Evolutionary conservation across 1,284 basidiomycete species (phyloP), one percentile per base, ranked within the genome.

Genomic region (Ganoderma lucidum): DNA sequence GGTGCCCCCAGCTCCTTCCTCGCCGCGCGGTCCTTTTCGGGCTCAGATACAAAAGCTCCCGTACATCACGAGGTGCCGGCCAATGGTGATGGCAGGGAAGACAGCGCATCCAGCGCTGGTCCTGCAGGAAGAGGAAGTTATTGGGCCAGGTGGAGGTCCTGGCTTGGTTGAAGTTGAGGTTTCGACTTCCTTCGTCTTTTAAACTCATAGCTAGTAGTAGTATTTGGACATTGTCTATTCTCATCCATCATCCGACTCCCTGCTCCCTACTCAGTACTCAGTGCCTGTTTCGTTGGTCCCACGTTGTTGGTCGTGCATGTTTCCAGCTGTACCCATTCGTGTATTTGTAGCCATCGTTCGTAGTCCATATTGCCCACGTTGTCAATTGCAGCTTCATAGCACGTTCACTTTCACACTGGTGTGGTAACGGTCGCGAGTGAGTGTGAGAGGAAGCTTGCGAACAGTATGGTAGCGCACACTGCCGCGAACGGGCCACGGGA

Each of bases 1-100:
- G 83, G 83, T 14, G 80, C 80, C 12, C 80, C 85, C 55, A 74
- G 74, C 76, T 71, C 83, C 66, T 79, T 78, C 70, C 77, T 84
- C 56, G 77, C 77, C 37, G 73, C 78, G 64, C 71, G 72, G 56
- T 60, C 67, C 35, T 70, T 72, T 35, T 67, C 74, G 35, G 71
- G 65, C 4, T 67, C 73, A 44, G 72, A 71, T 17, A 56, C 69
- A 30, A 68, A 66, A 63, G 48, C 72, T 14, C 37, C 67, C 64
- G 51, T 62, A 6, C 69, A 68, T 19, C 67, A 71, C 63, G 64
- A 67, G 51, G 55, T 63, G 23, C 60, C 62, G 37, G 39, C 39
- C 45, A 59, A 66, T 23, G 60, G 45, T 30, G 70, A 71, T 35
- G 41, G 55, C 56, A 61, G 48, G 28, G 53, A 64, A 39, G 51